Evolutionary conservation across 2,329 filamentous ascomycete species (phyloP).

Genomic region (Pseudophaeomoniella oleicola): DNA sequence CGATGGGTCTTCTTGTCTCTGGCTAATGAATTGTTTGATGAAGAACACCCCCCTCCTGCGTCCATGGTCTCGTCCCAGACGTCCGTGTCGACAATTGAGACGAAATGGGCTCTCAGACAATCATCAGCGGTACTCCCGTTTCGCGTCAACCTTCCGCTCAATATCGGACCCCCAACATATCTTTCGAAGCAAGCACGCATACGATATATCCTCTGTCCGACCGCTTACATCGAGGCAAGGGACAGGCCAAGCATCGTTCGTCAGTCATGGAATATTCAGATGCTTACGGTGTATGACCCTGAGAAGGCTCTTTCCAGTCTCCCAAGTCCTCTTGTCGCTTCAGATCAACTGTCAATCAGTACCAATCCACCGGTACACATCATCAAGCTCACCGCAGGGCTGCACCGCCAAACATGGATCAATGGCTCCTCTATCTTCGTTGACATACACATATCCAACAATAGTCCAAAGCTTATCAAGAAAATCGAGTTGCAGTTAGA

Average conservation of each 20-base stretch:
- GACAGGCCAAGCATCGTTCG: constrained; percentile 26
- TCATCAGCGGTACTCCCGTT: constrained; percentile 35
- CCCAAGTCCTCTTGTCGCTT: constrained; percentile 18
- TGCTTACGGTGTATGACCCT: constrained; percentile 41
- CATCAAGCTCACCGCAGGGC: constrained; percentile 34
- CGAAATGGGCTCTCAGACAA: constrained; percentile 31
- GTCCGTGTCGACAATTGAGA: constrained; percentile 15
- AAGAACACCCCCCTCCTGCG: constrained; percentile 32
- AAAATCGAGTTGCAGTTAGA: constrained; percentile 38
- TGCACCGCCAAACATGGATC: constrained; percentile 45
- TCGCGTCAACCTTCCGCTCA: constrained; percentile 36
- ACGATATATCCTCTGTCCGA: constrained; percentile 33
- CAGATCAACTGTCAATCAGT: constrained; percentile 30
- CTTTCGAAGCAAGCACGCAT: constrained; percentile 36
- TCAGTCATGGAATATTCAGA: constrained; percentile 32
- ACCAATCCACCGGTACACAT: constrained; percentile 26
- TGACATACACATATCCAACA: constrained; percentile 38
- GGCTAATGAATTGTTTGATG: constrained; percentile 36
- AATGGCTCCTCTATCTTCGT: constrained; percentile 40
- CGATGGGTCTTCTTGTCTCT: constrained; percentile 36
- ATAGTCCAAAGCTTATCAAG: constrained; percentile 29
- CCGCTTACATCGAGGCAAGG: constrained; percentile 31
- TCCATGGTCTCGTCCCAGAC: constrained; percentile 33
- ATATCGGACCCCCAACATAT: constrained; percentile 40
- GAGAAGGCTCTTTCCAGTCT: constrained; percentile 40